Percentiles rank a stretch among this genome's conserved stretches.
These are phyloP conservation scores for Diplotaxis tenuifolia DNA, from an alignment of 345 rosid species.

Conservation along the genomic window DNA sequence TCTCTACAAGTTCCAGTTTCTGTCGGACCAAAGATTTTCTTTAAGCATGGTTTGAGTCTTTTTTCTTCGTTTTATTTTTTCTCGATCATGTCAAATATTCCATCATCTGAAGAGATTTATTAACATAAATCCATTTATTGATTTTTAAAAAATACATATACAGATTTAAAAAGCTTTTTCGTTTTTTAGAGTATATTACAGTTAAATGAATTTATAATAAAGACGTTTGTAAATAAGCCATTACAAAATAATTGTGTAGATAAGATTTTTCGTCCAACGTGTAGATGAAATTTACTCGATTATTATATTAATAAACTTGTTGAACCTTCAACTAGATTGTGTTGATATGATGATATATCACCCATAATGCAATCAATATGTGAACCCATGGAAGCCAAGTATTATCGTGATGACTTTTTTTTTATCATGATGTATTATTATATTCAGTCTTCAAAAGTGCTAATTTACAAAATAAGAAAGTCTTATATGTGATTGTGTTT, in stretches of 20 bases:
- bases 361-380: background rate
- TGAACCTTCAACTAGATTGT: background rate
- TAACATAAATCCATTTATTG: background rate
- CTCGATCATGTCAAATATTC: background rate
- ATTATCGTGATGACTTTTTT: background rate
- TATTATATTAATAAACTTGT: background rate
- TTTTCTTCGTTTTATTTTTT: background rate
- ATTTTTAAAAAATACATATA: background rate
- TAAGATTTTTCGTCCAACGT: background rate
- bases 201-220: background rate
- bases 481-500: background rate
- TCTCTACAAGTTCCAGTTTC: constrained; percentile 21
- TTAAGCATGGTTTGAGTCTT: background rate
- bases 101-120: background rate
- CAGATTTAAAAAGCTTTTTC: background rate
- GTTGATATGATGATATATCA: background rate
- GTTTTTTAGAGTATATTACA: background rate
- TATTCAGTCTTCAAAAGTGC: background rate
- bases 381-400: constrained; percentile 7
- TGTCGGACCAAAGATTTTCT: constrained; percentile 6
- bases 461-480: background rate
- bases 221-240: background rate
- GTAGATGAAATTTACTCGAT: background rate
- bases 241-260: background rate
- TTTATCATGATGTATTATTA: constrained; percentile 1